These are phyloP conservation scores for Globisporangium takayamanum DNA, from an alignment of 352 stramenopile species.

Conservation along the genomic window DNA sequence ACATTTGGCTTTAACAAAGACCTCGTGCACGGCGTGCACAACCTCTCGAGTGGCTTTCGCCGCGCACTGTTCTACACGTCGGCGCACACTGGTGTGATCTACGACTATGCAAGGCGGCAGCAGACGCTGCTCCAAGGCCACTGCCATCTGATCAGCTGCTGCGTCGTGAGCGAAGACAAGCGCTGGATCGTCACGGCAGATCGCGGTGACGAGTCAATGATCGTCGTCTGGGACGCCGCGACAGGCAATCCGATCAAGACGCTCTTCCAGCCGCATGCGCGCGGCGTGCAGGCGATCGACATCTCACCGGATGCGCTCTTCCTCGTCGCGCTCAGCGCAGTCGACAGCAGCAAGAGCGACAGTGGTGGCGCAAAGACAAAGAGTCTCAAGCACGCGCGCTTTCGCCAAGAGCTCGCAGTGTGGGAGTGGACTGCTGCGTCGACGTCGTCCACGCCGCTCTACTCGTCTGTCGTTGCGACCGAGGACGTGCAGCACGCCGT, in stretches of 20 bases:
- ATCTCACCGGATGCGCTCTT: conserved; percentile 88
- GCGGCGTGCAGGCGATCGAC: conserved; percentile 81
- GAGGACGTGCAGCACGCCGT: conserved; percentile 75
- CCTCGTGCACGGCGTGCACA: conserved; percentile 83
- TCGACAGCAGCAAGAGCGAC: conserved; percentile 14
- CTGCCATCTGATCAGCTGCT: conserved; percentile 89
- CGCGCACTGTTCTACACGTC: conserved; percentile 88
- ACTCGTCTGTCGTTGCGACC: conserved; percentile 65
- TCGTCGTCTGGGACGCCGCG: conserved; percentile 88
- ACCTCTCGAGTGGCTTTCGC: conserved; percentile 55
- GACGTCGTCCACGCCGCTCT: conserved; percentile 22
- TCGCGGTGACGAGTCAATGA: conserved; percentile 78
- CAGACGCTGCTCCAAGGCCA: conserved; percentile 89
- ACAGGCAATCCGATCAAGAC: conserved; percentile 88
- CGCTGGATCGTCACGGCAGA: conserved; percentile 91
- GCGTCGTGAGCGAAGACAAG: conserved; percentile 88
- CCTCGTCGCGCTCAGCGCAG: conserved; percentile 74
- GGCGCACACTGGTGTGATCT: conserved; percentile 90
- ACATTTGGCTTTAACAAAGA: conserved; percentile 92
- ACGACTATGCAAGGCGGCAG: conserved; percentile 83
- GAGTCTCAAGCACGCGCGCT: conserved; percentile 20
- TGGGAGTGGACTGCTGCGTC: conserved; percentile 82
- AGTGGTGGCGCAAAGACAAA: conserved; percentile 2
- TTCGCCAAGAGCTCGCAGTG: conserved; percentile 75
- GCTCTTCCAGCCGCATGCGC: conserved; percentile 79